Percentiles rank a stretch among this genome's conserved stretches.
These are phyloP conservation scores for Sisymbrium altissimum DNA, from an alignment of 345 rosid genomes.

Conservation along the genomic window DNA sequence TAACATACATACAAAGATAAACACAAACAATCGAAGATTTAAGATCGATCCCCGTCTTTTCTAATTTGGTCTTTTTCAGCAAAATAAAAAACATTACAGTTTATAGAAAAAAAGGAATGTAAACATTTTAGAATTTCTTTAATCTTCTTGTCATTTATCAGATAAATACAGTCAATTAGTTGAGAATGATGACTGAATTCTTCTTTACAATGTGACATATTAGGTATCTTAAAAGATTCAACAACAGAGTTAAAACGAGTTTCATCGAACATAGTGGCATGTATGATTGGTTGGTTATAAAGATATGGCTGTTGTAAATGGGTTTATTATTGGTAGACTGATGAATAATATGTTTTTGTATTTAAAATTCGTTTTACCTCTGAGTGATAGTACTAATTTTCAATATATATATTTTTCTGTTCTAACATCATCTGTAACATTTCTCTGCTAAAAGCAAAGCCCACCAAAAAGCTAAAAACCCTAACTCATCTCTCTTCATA, in stretches of 20 bases:
- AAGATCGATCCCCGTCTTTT: too few relatives aligned
- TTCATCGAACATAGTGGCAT: not conserved
- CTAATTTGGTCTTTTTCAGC: too few relatives aligned
- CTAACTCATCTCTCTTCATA: conserved; percentile 32
- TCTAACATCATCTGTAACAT: conserved; percentile 8
- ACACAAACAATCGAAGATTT: not conserved
- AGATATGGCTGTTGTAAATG: not conserved
- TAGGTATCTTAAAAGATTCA: not conserved
- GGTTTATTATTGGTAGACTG: not conserved
- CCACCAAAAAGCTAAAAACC: conserved; percentile 26
- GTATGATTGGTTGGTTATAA: not conserved
- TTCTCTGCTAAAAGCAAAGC: conserved; percentile 17
- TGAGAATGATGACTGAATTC: not conserved
- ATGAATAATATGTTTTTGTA: not conserved
- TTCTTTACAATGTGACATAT: not conserved
- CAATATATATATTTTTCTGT: not conserved
- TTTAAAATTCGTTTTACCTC: too few relatives aligned
- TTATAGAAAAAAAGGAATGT: too few relatives aligned
- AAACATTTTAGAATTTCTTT: not conserved
- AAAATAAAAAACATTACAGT: too few relatives aligned
- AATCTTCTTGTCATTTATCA: not conserved
- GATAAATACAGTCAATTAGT: not conserved
- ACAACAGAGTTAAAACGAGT: not conserved
- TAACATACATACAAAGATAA: not conserved
- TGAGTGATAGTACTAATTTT: not conserved